A percentile compares a stretch with the other conserved stretches of the same genome.
phyloP scores from a whole-genome alignment of 352 stramenopile species.

The Pythium rishiriense region DNA sequence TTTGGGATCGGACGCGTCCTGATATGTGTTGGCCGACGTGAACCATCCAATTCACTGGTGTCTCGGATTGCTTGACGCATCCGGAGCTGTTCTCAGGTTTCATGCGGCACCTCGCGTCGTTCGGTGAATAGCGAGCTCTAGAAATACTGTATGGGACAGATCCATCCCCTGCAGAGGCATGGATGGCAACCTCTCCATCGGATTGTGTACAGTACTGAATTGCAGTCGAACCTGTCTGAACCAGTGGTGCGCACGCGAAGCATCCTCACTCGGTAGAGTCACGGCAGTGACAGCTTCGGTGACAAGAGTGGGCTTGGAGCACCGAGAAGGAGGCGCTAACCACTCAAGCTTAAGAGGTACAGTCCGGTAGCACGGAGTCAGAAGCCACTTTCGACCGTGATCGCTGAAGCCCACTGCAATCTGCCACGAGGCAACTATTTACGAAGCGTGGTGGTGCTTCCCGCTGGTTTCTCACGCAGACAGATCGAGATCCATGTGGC shows the following conservation, averaged over 20 bases:
- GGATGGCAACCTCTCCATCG: no score
- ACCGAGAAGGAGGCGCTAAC: background rate
- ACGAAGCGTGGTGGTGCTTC: background rate
- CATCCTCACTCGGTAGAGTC: background rate
- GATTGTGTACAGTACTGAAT: no score
- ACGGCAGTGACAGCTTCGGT: background rate
- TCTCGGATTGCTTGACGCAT: background rate
- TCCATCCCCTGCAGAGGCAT: no score
- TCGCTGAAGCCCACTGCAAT: background rate
- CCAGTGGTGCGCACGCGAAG: no score
- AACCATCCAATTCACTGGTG: background rate
- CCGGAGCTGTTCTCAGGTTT: background rate
- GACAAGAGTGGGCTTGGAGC: background rate
- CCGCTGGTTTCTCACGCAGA: background rate
- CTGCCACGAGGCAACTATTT: background rate
- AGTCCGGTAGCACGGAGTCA: no score
- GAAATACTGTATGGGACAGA: no score
- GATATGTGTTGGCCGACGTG: background rate
- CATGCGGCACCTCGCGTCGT: background rate
- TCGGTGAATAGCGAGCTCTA: no score
- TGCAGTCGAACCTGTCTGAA: no score
- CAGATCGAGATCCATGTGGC: constrained; percentile 4
- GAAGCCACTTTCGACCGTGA: no score
- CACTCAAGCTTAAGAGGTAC: background rate
- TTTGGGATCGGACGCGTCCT: background rate